Evolutionary conservation across 441 rosid species (phyloP), one percentile per base, ranked within the genome.

Genomic region (Brassica balearica): DNA sequence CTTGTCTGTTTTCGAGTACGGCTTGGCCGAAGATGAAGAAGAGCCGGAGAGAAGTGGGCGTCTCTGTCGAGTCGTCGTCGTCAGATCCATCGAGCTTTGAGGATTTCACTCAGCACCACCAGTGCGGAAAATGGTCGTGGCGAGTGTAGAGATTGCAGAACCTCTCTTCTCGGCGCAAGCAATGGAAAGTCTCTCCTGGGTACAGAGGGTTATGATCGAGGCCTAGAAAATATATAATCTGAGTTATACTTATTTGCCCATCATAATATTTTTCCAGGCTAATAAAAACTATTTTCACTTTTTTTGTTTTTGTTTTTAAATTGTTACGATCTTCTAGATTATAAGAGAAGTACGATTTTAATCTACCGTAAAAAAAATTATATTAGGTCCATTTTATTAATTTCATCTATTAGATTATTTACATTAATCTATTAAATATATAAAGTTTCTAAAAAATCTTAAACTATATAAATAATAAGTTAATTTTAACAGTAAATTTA

Each of bases 1-100:
- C 82, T 93, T 95, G 12, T 87, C 87, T 12, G 77, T 75, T 83
- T 93, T 95, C 69, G 93, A 68, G 85, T 90, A 88, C 0, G 89
- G 59, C 2, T 74, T 75, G 3, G 87, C 22, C 3, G 43, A 41
- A 10, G 48, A 55, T 8, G 82, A 17, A 9, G 80, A 51, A 27
- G 82, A 82, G 71, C 78, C 91, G 61, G 86, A 73, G 68, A 73
- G 68, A 61, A 58, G 74, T 17, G 87, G 34, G 23, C 91, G 95
- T 82, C 97, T 81, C 84, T 90, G 97, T 58, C 95, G 86, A 36
- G 85, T 82, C 74, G 88, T 71, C 72, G 88, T 73, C 72, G 88
- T 74, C 72, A 84, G 86, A 71, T 88, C 83, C 95, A 92, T 92
- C 77, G 79, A 76, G 72, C 76, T 74, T 15, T 12, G 69, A 48